Evolutionary conservation across 371 early-diverging fungal species (phyloP).

Genomic region (Mucor irregularis): DNA sequence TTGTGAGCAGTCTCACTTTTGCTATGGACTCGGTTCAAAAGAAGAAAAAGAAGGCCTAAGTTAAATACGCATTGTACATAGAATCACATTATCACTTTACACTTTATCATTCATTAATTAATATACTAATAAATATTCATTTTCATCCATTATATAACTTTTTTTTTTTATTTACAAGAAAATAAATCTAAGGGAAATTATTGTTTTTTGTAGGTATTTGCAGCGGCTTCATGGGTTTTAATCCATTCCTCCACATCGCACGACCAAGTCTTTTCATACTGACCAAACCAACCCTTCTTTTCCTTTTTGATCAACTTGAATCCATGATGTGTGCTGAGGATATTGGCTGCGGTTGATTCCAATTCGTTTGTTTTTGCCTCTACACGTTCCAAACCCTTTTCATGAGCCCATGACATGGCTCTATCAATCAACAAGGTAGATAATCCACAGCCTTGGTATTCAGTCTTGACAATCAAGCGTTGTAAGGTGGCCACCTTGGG

Average conservation of each 20-base stretch:
- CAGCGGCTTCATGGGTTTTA: slow-evolving; percentile 6
- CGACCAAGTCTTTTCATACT: slow-evolving; percentile 29
- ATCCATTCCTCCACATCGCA: slow-evolving; percentile 29
- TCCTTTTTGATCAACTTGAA: slow-evolving; percentile 34
- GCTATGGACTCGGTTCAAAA: slow-evolving; percentile 50
- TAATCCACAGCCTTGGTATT: slow-evolving; percentile 42
- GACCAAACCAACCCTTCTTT: slow-evolving; percentile 44
- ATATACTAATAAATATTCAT: not conserved
- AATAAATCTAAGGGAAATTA: not conserved
- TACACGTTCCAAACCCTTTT: slow-evolving; percentile 35
- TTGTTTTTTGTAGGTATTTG: slow-evolving; percentile 16
- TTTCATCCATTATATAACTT: not conserved
- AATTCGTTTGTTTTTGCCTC: slow-evolving; percentile 43
- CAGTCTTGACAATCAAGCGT: slow-evolving; percentile 31
- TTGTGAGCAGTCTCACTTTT: slow-evolving; percentile 35
- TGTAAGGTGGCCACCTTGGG: slow-evolving; percentile 36
- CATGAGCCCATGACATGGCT: slow-evolving; percentile 41
- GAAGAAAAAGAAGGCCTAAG: slow-evolving; percentile 10
- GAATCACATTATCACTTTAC: not conserved
- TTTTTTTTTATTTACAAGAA: not conserved
- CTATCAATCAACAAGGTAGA: slow-evolving; percentile 43
- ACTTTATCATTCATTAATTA: not conserved
- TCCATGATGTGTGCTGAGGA: slow-evolving; percentile 38
- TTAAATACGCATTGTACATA: not conserved
- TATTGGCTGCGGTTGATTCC: slow-evolving; percentile 29